Evolutionary conservation across 2,329 filamentous ascomycete genomes (phyloP), one percentile per base, ranked within the genome.

Genomic region (Sclerotinia spermophila): DNA sequence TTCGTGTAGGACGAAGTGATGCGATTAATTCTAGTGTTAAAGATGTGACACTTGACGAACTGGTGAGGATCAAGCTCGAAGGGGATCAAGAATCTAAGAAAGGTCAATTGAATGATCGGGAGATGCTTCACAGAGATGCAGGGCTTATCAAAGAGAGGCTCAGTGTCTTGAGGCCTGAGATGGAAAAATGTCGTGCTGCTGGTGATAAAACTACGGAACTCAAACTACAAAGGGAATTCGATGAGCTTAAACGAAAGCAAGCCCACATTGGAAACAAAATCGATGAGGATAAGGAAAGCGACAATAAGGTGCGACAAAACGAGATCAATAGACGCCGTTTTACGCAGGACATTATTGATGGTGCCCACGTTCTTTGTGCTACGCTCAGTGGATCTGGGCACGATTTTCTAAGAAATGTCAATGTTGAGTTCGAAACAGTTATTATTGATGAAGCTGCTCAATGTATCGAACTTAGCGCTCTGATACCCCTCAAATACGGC

Each of bases 361-460:
- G 90, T 35, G 93, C 96, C 2, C 93, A 99, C 81, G 92, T 99
- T 67, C 89, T 99, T 42, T 99, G 96, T 81, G 92, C 95, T 56
- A 99, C 96, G 0, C 88, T 99, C 65, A 97, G 94, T 80, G 96
- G 95, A 77, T 95, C 92, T 80, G 96, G 96, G 5, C 96, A 99
- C 78, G 96, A 99, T 75, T 97, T 99, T 83, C 93, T 67, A 33
- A 56, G 95, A 81, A 92, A 91, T 76, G 83, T 99, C 70, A 94
- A 92, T 76, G 93, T 99, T 67, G 96, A 99, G 80, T 99, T 99
- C 75, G 96, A 99, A 81, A 98, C 96, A 0, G 96, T 99, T 74
- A 92, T 99, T 76, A 97, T 99, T 74, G 96, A 99, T 77, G 96
- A 99, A 82, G 96, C 96, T 5, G 96, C 96, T 24, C 96, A 99